These are phyloP conservation scores for Pisolithus microcarpus DNA, from an alignment of 768 basidiomycete species.

Conservation along the genomic window DNA sequence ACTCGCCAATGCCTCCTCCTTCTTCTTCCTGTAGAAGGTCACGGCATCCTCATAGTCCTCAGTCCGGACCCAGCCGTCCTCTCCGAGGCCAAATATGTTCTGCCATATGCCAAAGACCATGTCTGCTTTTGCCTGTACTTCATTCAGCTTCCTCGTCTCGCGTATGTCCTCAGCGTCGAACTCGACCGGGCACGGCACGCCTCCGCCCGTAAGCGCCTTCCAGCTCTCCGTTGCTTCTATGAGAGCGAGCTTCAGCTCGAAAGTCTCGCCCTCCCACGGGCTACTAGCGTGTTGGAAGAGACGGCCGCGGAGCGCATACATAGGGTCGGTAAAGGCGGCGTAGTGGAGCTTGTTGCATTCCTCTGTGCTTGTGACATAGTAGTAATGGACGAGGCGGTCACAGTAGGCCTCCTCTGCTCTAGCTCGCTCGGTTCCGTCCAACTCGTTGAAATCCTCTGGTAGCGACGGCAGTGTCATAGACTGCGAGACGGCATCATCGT, in stretches of 20 bases:
- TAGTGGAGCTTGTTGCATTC: constrained; percentile 40
- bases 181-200: constrained; percentile 37
- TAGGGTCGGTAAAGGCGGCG: constrained; percentile 31
- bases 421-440: constrained; percentile 32
- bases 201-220: constrained; percentile 34
- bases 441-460: constrained; percentile 35
- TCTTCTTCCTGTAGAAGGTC: constrained; percentile 20
- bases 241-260: constrained; percentile 39
- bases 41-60: constrained; percentile 35
- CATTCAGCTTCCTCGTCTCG: constrained; percentile 34
- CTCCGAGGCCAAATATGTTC: constrained; percentile 27
- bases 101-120: constrained; percentile 21
- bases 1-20: constrained; percentile 28
- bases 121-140: constrained; percentile 25
- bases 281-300: constrained; percentile 38
- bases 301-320: constrained; percentile 30
- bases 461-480: constrained; percentile 35
- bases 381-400: constrained; percentile 42
- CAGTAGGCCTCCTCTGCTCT: constrained; percentile 31
- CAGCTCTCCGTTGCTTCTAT: constrained; percentile 38
- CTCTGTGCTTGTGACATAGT: constrained; percentile 40
- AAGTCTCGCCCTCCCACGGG: constrained; percentile 48
- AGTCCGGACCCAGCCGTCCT: constrained; percentile 37
- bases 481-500: constrained; percentile 36
- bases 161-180: constrained; percentile 41